Percentiles rank a stretch among this genome's conserved stretches.
Evolutionary conservation across 495 filamentous ascomycete species (phyloP).

Genomic region (Lophium mytilinum): DNA sequence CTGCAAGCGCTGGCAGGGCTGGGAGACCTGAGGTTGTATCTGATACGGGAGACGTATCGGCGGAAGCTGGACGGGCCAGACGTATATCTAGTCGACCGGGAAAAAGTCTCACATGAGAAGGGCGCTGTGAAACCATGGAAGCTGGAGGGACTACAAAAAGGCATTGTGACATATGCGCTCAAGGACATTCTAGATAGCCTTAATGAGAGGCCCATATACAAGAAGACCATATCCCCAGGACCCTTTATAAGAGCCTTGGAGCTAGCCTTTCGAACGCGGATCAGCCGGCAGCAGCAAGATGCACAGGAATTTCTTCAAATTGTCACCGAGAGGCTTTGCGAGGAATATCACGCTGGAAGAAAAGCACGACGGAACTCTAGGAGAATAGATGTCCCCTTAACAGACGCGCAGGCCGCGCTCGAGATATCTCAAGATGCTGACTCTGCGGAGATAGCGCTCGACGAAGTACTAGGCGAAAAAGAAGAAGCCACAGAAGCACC

Average conservation of each 20-base stretch:
- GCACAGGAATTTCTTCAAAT: constrained; percentile 98
- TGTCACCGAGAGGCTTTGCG: constrained; percentile 80
- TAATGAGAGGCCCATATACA: constrained; percentile 88
- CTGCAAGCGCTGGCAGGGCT: constrained; percentile 92
- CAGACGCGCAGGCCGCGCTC: constrained; percentile 3
- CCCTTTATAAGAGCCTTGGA: constrained; percentile 75
- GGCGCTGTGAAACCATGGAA: constrained; percentile 48
- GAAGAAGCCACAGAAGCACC: not conserved
- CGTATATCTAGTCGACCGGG: constrained; percentile 55
- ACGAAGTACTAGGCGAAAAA: not conserved
- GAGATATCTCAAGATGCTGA: constrained; percentile 16
- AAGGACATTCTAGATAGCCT: constrained; percentile 89
- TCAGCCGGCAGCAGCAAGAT: constrained; percentile 93
- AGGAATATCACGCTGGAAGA: constrained; percentile 83
- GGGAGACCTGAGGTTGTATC: constrained; percentile 80
- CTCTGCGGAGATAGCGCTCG: not conserved
- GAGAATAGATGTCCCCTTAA: constrained; percentile 3
- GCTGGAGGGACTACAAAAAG: constrained; percentile 64
- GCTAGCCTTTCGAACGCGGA: constrained; percentile 74
- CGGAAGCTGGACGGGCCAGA: constrained; percentile 65
- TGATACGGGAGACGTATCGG: constrained; percentile 81
- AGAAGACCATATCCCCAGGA: constrained; percentile 83
- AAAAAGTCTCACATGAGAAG: constrained; percentile 23
- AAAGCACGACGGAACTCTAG: constrained; percentile 51
- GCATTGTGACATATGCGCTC: constrained; percentile 75